Evolutionary conservation across 2,329 filamentous ascomycete genomes (phyloP), one percentile per base, ranked within the genome.

Genomic region (Xylariaceae sp.): DNA sequence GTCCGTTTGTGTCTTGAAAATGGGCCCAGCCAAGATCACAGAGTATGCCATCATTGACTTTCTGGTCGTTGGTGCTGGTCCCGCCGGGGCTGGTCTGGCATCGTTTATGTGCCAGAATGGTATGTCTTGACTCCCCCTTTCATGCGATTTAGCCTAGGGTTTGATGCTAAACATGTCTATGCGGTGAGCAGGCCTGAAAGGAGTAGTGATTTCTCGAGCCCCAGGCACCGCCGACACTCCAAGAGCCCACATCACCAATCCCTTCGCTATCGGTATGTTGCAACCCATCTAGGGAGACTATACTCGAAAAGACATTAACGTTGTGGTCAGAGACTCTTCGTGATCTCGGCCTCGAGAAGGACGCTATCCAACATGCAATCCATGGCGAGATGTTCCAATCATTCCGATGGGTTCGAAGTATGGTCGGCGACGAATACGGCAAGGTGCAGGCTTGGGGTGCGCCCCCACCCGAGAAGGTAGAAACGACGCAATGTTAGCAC

Each of bases 241-340:
- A 1, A 74, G 84, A 23, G 83, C 83, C 0, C 83, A 86, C 67
- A 82, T 85, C 57, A 84, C 80, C 50, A 87, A 85, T 67, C 80
- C 80, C 70, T 82, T 81, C 0, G 81, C 81, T 0, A 67, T 82
- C 18, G 75, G 75, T 76, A 67, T 42, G 15, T 9, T 35, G 66
- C n/a, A 1, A 17, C 18, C 5, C 18, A 30, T 30, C 4, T 45
- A 4, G 11, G 13, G 5, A 6, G 42, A 45, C 42, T 35, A 47
- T 10, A 51, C 47, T 4, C 11, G 4, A 11, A 30, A 15, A 30
- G 15, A 45, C 10, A 7, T 55, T 65, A 7, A 65, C 44, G 17
- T 17, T 9, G n/a, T 51, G 4, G 11, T 13, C 13, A 74, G 84
- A 83, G 64, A 82, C 79, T 66, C 72, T 82, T 1, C 75, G 80